Evolutionary conservation across 2,329 filamentous ascomycete genomes (phyloP), one percentile per base, ranked within the genome.

Genomic region (Aureobasidium melanogenum): DNA sequence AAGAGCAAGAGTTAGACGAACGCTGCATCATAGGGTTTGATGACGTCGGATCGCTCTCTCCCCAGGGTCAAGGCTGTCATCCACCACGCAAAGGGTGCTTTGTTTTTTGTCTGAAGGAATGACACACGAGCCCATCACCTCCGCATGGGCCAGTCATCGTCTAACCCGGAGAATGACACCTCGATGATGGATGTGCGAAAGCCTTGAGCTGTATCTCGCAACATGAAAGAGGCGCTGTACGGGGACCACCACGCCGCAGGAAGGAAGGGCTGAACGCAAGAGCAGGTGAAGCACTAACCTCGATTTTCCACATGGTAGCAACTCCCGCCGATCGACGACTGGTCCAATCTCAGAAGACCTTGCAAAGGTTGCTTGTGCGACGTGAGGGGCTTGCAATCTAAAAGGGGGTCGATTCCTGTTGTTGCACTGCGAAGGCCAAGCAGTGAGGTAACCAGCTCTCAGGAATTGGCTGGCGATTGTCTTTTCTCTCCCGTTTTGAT

Each of bases 231-330:
- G 32, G 3, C 32, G 32, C 32, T 14, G 32, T 15, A 36, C 14
- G n/a, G n/a, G n/a, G n/a, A n/a, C 30, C 30, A 32, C 30, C 2
- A 10, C 5, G 30, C 12, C 32, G 14, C 32, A 36, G 32, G 32
- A 5, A 15, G 32, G 32, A 32, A 10, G 32, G 32, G 15, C 32
- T 36, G 32, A 15, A 15, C 15, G 32, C 32, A 5, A 36, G 32
- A 48, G 36, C 44, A 48, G 22, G 17, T 36, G 32, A 28, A 22
- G 5, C 26, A 60, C 56, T 50, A 60, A 60, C 56, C 56, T 60
- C 56, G 44, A 60, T 60, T 51, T 60, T 60, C 56, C 56, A 60
- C 56, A 60, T 60, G 46, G 30, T 58, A 57, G n/a, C 39, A 34
- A 57, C 54, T 34, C 28, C 32, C 55, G 56, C 46, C 34, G 56